phyloP scores from a whole-genome alignment of 2,329 filamentous ascomycete genomes.

The Pyrenochaeta sp. region DNA sequence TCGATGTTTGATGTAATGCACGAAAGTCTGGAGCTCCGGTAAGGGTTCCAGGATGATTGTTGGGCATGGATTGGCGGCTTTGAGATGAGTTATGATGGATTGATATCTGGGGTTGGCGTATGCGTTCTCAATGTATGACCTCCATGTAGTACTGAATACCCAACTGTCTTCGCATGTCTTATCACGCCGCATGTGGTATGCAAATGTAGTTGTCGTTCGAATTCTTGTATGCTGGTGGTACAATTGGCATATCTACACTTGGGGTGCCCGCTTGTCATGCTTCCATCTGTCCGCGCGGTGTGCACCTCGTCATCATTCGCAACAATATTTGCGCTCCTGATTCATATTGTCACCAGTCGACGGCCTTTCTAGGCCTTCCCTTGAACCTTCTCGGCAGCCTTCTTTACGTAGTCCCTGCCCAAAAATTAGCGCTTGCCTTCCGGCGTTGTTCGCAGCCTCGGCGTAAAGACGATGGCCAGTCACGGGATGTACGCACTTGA shows the following conservation, averaged over 20 bases:
- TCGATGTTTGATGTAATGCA: background rate
- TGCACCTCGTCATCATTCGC: background rate
- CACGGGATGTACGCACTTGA: constrained; percentile 64
- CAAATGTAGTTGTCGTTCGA: constrained; percentile 2
- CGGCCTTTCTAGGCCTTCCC: constrained; percentile 17
- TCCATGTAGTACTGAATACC: constrained; percentile 4
- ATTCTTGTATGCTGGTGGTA: constrained; percentile 31
- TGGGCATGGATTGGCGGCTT: background rate
- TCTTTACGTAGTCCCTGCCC: constrained; percentile 49
- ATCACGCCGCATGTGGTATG: background rate
- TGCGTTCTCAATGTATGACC: background rate
- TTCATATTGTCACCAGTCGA: constrained; percentile 8
- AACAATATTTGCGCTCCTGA: background rate
- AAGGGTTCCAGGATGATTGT: background rate
- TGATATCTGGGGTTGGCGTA: constrained; percentile 18
- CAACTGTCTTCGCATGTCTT: background rate
- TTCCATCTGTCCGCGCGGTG: constrained; percentile 17
- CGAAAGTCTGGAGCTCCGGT: constrained; percentile 1
- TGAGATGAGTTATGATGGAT: constrained; percentile 15
- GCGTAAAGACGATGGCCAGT: background rate
- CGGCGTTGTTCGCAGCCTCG: too few relatives aligned
- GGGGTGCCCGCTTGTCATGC: constrained; percentile 21
- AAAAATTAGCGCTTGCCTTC: constrained; percentile 10
- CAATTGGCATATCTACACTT: constrained; percentile 46
- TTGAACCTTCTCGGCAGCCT: constrained; percentile 43